These are phyloP conservation scores for Saccharomycopsis phalli DNA, from an alignment of 1,139 yeast species.

Conservation along the genomic window DNA sequence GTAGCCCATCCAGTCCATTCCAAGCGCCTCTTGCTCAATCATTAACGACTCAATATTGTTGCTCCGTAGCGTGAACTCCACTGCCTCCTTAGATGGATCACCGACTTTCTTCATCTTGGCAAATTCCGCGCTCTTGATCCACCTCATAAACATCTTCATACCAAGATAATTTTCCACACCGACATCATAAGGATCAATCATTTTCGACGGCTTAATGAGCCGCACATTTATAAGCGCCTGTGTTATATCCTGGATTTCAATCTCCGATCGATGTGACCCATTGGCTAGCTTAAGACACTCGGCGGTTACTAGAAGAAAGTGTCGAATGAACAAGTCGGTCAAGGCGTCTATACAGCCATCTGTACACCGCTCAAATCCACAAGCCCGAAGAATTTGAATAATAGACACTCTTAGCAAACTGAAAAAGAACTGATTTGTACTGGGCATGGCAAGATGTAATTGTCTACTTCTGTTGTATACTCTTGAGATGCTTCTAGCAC, in stretches of 20 bases:
- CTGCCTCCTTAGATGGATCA: constrained; percentile 28
- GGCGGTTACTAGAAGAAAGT: constrained; percentile 38
- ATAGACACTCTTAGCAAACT: constrained; percentile 54
- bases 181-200: constrained; percentile 33
- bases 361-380: constrained; percentile 65
- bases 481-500: no score
- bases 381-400: constrained; percentile 56
- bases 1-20: constrained; percentile 28
- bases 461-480: no score
- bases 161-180: constrained; percentile 32
- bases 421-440: constrained; percentile 40
- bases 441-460: no score
- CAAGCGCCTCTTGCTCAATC: not conserved
- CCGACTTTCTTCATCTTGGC: constrained; percentile 33
- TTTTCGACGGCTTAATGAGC: constrained; percentile 36
- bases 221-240: constrained; percentile 52
- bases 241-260: constrained; percentile 49
- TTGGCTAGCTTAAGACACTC: constrained; percentile 35
- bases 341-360: constrained; percentile 53
- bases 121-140: constrained; percentile 39
- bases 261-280: constrained; percentile 32
- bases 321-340: constrained; percentile 54
- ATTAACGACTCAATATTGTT: constrained; percentile 22
- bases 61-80: constrained; percentile 12
- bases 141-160: constrained; percentile 35